phyloP scores from a whole-genome alignment of 148 eudicot genomes.

The Vaccinium macrocarpon region DNA sequence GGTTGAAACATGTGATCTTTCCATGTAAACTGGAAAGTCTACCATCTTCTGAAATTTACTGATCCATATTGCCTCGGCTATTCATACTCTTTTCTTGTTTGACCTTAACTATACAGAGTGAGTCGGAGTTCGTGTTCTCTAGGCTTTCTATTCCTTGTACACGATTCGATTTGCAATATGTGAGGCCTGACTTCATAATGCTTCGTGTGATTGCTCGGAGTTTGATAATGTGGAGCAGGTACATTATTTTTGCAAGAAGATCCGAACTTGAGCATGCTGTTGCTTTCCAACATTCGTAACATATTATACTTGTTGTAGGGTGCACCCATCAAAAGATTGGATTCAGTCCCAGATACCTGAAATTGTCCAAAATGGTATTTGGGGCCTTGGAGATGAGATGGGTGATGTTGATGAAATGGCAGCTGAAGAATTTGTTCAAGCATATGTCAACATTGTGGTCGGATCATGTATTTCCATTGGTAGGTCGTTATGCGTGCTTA shows the following conservation, averaged over 20 bases:
- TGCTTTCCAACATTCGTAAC: background rate
- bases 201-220: slow-evolving; percentile 92
- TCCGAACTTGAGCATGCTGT: background rate
- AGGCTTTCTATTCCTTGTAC: slow-evolving; percentile 87
- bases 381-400: slow-evolving; percentile 54
- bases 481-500: slow-evolving; percentile 29
- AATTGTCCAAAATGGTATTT: slow-evolving; percentile 59
- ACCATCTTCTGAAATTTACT: background rate
- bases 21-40: background rate
- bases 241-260: background rate
- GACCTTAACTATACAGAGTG: slow-evolving; percentile 56
- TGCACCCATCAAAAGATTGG: slow-evolving; percentile 81
- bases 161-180: slow-evolving; percentile 81
- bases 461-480: slow-evolving; percentile 96
- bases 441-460: slow-evolving; percentile 86
- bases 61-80: background rate
- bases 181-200: slow-evolving; percentile 97
- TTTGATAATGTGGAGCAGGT: slow-evolving; percentile 98
- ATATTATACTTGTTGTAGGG: slow-evolving; percentile 37
- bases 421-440: slow-evolving; percentile 78
- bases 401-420: slow-evolving; percentile 67
- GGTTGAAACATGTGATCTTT: slow-evolving; percentile 10
- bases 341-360: slow-evolving; percentile 86
- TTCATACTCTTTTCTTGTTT: background rate
- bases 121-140: slow-evolving; percentile 68